Evolutionary conservation across 768 basidiomycete genomes (phyloP).

Genomic region (Asterophora parasitica): DNA sequence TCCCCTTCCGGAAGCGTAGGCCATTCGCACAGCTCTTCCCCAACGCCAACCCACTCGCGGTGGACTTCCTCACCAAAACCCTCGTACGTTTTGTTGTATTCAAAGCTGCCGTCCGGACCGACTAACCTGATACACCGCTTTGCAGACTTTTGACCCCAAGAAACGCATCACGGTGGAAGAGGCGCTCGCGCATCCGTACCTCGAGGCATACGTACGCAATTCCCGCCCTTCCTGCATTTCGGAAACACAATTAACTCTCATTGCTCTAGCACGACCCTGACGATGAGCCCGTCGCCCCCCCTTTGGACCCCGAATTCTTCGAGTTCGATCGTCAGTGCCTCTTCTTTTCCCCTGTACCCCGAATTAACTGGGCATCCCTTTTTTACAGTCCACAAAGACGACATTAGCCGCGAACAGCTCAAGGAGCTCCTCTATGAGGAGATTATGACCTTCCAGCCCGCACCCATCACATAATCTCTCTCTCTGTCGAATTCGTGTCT

Average conservation of each 20-base stretch:
- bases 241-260: not conserved
- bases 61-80: constrained; percentile 72
- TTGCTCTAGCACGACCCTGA: constrained; percentile 79
- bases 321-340: constrained; percentile 82
- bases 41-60: constrained; percentile 74
- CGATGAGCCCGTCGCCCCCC: constrained; percentile 93
- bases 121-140: constrained; percentile 3
- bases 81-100: constrained; percentile 43
- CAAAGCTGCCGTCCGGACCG: not conserved
- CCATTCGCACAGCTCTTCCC: constrained; percentile 87
- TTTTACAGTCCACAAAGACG: constrained; percentile 82
- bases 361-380: not conserved
- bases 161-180: constrained; percentile 94
- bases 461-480: constrained; percentile 41
- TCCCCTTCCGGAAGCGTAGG: constrained; percentile 87
- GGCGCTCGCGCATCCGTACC: constrained; percentile 90
- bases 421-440: constrained; percentile 94
- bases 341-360: not conserved
- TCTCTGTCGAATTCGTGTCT: not conserved
- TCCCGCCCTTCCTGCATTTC: not conserved
- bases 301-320: constrained; percentile 95
- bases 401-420: constrained; percentile 91
- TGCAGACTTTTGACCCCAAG: constrained; percentile 93
- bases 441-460: constrained; percentile 84
- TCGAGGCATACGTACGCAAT: constrained; percentile 80